Percentiles rank a stretch among this genome's conserved stretches.
Evolutionary conservation across 2,329 filamentous ascomycete species (phyloP).

Genomic region (Rhinocladiella mackenziei): DNA sequence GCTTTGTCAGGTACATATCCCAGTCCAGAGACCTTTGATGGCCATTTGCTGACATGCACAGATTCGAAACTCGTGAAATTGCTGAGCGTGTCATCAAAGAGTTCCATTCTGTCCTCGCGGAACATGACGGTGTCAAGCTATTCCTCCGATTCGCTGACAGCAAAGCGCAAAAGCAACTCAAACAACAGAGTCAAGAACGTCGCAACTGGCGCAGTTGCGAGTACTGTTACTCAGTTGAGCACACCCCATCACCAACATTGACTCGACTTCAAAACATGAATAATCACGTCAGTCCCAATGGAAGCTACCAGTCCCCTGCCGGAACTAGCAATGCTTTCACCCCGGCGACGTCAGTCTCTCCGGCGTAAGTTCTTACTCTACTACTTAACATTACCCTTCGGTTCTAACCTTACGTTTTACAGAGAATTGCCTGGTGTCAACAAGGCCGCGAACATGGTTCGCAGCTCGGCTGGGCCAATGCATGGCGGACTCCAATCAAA

Average conservation of each 20-base stretch:
- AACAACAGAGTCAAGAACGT: conserved; percentile 90
- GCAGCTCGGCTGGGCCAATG: conserved; percentile 37
- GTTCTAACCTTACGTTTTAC: conserved; percentile 31
- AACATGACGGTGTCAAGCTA: conserved; percentile 74
- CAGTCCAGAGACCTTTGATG: not conserved
- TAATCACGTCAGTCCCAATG: conserved; percentile 42
- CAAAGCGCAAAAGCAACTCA: conserved; percentile 91
- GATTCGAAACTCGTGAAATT: conserved; percentile 82
- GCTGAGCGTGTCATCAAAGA: conserved; percentile 85
- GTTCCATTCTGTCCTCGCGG: conserved; percentile 75
- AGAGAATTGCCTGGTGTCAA: conserved; percentile 40
- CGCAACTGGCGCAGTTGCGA: conserved; percentile 95
- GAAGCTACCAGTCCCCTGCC: conserved; percentile 43
- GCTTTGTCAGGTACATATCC: conserved; percentile 75
- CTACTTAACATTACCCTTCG: not conserved
- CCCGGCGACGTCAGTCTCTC: conserved; percentile 47
- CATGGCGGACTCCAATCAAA: conserved; percentile 37
- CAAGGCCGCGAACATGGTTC: conserved; percentile 36
- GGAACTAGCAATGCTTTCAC: conserved; percentile 44
- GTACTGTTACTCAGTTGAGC: conserved; percentile 63
- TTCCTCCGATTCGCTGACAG: conserved; percentile 98
- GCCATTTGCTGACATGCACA: conserved; percentile 40
- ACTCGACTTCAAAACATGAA: conserved; percentile 40
- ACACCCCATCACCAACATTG: conserved; percentile 44
- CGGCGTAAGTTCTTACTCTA: conserved; percentile 39